Evolutionary conservation across 2,329 filamentous ascomycete genomes (phyloP), one percentile per base, ranked within the genome.

Genomic region (Apiospora phragmitis): DNA sequence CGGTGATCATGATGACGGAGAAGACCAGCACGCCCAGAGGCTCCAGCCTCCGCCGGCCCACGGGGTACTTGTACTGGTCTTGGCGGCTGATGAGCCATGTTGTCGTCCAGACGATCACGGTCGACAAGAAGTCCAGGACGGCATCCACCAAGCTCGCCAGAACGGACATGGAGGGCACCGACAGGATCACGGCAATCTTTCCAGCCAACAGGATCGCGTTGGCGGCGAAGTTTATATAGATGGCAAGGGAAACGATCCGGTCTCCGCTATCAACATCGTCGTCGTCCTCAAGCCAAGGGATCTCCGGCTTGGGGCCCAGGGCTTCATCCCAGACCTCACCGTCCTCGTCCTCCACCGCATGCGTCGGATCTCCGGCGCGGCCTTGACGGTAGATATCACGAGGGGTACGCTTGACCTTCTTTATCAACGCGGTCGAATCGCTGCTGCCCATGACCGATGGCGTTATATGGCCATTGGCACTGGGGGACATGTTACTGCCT

Each of bases 1-100:
- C 93, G 0, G 92, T 94, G 73, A 95, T 92, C 93, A 96, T 96
- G 78, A 95, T 93, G 71, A 95, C 88, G 21, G 91, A 93, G 82
- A 95, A 96, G 70, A 95, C 90, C 6, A 96, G 84, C 2, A 96
- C 91, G 38, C 93, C 93, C 7, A 96, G 87, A 1, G 93, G 93
- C 77, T 95, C 93, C 65, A 96, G 85, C 66, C 91, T 88, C 69
- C 92, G 89, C 24, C 93, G 87, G 11, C 93, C 93, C n/a, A 94
- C 90, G 0, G 93, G 93, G 75, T 95, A 95, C 29, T 87, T 87
- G 79, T 95, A 92, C 75, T 91, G 89, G 77, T 95, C 92, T 72
- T 91, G 89, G 70, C 90, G 88, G 66, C 91, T 89, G 76, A 95
- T 94, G 72, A 95, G 86, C 77, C 89, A 89, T 1, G 92, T 94